Conservation (phyloP, 2,329 filamentous ascomycete species). For the Macrophomina pseudophaseolina region DNA sequence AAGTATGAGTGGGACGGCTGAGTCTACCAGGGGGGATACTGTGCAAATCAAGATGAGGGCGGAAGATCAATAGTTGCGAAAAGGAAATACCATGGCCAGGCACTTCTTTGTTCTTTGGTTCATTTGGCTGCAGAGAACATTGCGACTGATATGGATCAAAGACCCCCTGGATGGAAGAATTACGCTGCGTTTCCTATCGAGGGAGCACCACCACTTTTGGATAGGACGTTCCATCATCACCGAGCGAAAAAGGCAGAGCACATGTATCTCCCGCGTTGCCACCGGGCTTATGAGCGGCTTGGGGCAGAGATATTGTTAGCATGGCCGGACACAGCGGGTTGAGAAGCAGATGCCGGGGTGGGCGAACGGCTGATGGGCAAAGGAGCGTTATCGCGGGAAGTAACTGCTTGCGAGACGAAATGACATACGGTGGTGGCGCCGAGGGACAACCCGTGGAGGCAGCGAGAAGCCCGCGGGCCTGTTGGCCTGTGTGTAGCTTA, state of each 20-base stretch:
- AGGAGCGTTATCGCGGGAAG: background rate
- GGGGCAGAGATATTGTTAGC: background rate
- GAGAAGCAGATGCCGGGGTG: no score
- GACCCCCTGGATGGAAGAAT: background rate
- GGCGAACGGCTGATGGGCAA: background rate
- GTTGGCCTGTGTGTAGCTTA: background rate
- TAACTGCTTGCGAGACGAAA: background rate
- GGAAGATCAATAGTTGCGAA: no score
- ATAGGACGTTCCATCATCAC: no score
- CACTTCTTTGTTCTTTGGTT: background rate
- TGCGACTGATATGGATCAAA: background rate
- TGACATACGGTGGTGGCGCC: background rate
- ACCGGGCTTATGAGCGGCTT: no score
- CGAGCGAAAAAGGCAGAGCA: no score
- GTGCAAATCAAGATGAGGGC: no score
- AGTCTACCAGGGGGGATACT: no score
- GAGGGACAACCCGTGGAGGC: background rate
- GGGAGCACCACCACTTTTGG: background rate
- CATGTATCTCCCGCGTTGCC: no score
- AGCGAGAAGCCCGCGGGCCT: background rate
- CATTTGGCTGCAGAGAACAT: background rate
- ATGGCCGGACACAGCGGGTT: background rate
- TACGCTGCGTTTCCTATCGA: background rate
- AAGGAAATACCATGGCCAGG: no score
- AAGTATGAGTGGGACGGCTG: no score